These are phyloP conservation scores for Mrakia hoshinonis DNA, from an alignment of 768 basidiomycete species.

Conservation along the genomic window DNA sequence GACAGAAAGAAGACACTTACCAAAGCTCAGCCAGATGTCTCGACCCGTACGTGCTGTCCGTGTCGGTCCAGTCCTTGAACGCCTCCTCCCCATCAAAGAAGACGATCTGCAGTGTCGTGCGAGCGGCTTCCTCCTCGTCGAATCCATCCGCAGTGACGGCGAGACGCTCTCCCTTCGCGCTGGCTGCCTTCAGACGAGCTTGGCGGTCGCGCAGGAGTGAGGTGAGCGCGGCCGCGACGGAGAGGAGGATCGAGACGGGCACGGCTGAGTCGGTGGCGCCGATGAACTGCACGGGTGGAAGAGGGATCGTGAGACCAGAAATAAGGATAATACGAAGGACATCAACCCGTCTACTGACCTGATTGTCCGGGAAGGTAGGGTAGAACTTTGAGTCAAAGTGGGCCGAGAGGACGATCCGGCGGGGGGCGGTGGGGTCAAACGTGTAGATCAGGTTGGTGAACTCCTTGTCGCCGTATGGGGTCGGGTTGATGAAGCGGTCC, in stretches of 20 bases:
- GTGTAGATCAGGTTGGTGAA: conserved; percentile 93
- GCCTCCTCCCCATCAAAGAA: conserved; percentile 99
- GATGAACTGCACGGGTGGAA: conserved; percentile 57
- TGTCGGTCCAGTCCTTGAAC: conserved; percentile 49
- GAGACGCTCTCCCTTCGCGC: conserved; percentile 51
- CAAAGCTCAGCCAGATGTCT: conserved; percentile 86
- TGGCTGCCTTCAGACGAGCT: conserved; percentile 46
- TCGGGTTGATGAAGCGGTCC: conserved; percentile 67
- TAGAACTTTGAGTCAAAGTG: conserved; percentile 93
- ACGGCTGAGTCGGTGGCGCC: conserved; percentile 97
- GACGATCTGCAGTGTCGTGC: conserved; percentile 80
- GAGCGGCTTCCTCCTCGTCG: conserved; percentile 46
- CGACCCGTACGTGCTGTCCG: conserved; percentile 26
- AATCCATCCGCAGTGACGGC: conserved; percentile 35
- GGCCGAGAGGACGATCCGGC: conserved; percentile 77
- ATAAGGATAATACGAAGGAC: no score
- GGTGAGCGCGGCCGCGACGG: conserved; percentile 75
- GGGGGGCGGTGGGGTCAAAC: conserved; percentile 73
- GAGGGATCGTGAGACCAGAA: no score
- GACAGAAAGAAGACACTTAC: conserved; percentile 43
- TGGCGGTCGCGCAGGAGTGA: conserved; percentile 38
- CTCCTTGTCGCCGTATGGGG: conserved; percentile 67
- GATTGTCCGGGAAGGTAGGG: conserved; percentile 57
- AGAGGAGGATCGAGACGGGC: conserved; percentile 86
- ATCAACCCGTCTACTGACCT: no score